These are phyloP conservation scores for Erysimum pusillum DNA, from an alignment of 441 rosid genomes.

Conservation along the genomic window DNA sequence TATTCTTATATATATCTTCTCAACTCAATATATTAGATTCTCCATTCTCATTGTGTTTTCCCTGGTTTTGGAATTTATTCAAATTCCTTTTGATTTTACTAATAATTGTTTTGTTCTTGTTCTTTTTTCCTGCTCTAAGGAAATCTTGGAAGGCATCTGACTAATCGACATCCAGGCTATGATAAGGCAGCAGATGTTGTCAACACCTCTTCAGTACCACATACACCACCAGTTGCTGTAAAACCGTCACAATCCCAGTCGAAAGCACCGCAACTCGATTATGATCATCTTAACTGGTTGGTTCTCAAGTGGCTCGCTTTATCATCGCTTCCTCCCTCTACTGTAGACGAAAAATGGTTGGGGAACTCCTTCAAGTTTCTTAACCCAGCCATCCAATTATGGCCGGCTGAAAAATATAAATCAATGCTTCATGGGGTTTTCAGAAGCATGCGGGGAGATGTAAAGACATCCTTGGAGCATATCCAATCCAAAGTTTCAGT, in stretches of 20 bases:
- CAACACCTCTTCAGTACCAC: slow-evolving; percentile 56
- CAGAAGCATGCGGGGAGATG: slow-evolving; percentile 91
- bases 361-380: slow-evolving; percentile 83
- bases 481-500: slow-evolving; percentile 80
- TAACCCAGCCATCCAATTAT: slow-evolving; percentile 76
- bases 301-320: slow-evolving; percentile 85
- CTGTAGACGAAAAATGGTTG: slow-evolving; percentile 81
- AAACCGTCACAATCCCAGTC: slow-evolving; percentile 67
- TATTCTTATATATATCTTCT: slow-evolving; percentile 36
- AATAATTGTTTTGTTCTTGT: not conserved
- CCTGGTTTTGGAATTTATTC: too few relatives aligned
- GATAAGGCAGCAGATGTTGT: slow-evolving; percentile 73
- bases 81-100: not conserved
- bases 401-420: slow-evolving; percentile 79
- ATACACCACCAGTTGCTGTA: slow-evolving; percentile 47
- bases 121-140: slow-evolving; percentile 55
- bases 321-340: slow-evolving; percentile 86
- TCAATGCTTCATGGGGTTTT: slow-evolving; percentile 76
- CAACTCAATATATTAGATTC: not conserved
- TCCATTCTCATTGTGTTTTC: too few relatives aligned
- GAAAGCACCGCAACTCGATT: slow-evolving; percentile 70
- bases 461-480: slow-evolving; percentile 67
- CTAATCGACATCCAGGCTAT: slow-evolving; percentile 92
- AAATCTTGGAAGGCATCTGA: slow-evolving; percentile 88
- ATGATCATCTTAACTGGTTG: slow-evolving; percentile 93